Conservation (phyloP, 805 yeast genomes). For the Candida ficus region DNA sequence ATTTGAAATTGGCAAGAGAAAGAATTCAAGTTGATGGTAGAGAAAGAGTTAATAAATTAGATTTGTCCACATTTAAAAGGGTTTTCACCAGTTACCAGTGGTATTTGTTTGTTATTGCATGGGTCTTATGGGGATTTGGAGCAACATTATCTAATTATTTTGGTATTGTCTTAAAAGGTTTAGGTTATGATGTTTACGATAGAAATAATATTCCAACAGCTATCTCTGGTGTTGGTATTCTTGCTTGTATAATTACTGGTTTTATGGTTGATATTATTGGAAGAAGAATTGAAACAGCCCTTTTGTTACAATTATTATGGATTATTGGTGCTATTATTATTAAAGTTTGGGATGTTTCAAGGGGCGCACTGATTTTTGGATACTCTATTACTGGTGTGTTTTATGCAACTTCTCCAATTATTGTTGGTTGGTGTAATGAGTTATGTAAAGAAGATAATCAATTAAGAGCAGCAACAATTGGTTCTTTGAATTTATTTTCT, state of each 20-base stretch:
- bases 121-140: conserved; percentile 13
- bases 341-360: conserved; percentile 15
- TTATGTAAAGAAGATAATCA: conserved; percentile 22
- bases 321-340: conserved; percentile 16
- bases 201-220: conserved; percentile 22
- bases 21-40: conserved; percentile 16
- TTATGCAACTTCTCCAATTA: conserved; percentile 15
- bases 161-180: conserved; percentile 17
- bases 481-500: conserved; percentile 18
- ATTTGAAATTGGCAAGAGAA: conserved; percentile 11
- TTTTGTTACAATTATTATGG: conserved; percentile 7
- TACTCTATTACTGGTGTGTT: conserved; percentile 15
- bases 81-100: conserved; percentile 17
- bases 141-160: conserved; percentile 11
- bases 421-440: conserved; percentile 23
- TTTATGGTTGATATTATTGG: conserved; percentile 18
- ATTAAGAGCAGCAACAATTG: conserved; percentile 20
- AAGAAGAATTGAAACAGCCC: conserved; percentile 13
- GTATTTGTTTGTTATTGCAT: conserved; percentile 18
- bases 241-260: conserved; percentile 15
- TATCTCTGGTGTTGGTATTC: conserved; percentile 16
- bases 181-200: conserved; percentile 19
- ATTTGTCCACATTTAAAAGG: conserved; percentile 13
- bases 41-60: conserved; percentile 13
- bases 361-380: conserved; percentile 15